A percentile compares a stretch with the other conserved stretches of the same genome.
Conservation (phyloP, 441 rosid genomes). For the Syzygium syzygioides region DNA sequence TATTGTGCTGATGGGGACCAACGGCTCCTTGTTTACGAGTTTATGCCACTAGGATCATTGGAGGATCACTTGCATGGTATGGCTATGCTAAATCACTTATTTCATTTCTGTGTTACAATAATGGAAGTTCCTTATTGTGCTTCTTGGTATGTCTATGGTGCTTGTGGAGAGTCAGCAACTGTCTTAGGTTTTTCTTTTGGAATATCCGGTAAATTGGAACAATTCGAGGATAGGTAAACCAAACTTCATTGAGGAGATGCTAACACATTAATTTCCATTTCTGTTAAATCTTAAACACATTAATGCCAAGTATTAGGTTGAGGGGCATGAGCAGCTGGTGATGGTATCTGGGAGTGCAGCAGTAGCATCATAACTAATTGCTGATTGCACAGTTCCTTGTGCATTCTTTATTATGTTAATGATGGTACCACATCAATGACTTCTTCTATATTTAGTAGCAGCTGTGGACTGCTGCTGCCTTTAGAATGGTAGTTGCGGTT, state of each 20-base stretch:
- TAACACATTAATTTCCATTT: not conserved
- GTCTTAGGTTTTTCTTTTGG: not conserved
- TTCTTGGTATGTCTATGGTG: not conserved
- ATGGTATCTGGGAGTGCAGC: not conserved
- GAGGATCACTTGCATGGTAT: constrained; percentile 99
- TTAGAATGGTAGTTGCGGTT: not conserved
- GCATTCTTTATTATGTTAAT: not conserved
- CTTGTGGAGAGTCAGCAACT: not conserved
- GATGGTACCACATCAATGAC: not conserved
- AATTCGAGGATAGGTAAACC: not conserved
- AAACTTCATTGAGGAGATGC: not conserved
- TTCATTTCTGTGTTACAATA: not conserved
- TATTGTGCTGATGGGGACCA: constrained; percentile 99
- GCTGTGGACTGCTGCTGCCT: not conserved
- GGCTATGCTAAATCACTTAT: not conserved
- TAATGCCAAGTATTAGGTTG: not conserved
- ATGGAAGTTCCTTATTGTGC: not conserved
- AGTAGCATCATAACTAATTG: not conserved
- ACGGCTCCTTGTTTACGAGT: constrained; percentile 94
- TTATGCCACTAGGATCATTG: constrained; percentile 90
- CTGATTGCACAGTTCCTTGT: not conserved
- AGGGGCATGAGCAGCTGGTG: not conserved
- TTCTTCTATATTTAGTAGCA: not conserved
- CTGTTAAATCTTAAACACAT: not conserved
- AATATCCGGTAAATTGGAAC: not conserved